A percentile compares a stretch with the other conserved stretches of the same genome.
Conservation (phyloP, 345 rosid species). For the Nephelium lappaceum region DNA sequence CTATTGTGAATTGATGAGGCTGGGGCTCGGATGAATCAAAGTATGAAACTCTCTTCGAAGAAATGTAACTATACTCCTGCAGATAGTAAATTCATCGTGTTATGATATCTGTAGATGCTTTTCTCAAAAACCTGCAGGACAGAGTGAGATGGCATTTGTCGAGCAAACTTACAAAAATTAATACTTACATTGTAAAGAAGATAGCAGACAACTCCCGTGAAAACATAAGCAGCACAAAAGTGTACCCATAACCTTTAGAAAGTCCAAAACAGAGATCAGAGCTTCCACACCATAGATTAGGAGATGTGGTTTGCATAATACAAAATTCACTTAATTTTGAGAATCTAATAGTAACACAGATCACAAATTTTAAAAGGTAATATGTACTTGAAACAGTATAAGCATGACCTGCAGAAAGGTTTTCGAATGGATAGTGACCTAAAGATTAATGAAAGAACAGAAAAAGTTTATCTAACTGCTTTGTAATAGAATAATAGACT, state of each 20-base stretch:
- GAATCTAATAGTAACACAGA: background rate
- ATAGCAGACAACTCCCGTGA: constrained; percentile 87
- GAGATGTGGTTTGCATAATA: constrained; percentile 3
- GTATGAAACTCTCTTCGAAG: constrained; percentile 59
- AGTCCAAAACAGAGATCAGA: constrained; percentile 36
- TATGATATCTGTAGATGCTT: constrained; percentile 17
- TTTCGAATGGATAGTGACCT: background rate
- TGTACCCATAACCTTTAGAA: constrained; percentile 90
- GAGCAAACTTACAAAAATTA: constrained; percentile 5
- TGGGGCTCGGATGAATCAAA: constrained; percentile 73
- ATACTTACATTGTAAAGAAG: constrained; percentile 78
- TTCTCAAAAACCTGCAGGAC: constrained; percentile 14
- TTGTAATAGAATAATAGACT: background rate
- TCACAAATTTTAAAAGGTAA: background rate
- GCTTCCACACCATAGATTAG: constrained; percentile 11
- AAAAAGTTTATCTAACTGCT: background rate
- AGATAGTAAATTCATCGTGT: constrained; percentile 21
- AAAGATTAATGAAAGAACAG: background rate
- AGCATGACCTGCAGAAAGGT: background rate
- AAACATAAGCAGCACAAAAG: constrained; percentile 83
- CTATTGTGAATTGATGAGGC: constrained; percentile 74
- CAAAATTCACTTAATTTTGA: background rate
- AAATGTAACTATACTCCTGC: constrained; percentile 74
- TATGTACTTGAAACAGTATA: background rate
- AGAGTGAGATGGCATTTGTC: constrained; percentile 6